These are phyloP conservation scores for Lasiodiplodia gonubiensis DNA, from an alignment of 2,329 filamentous ascomycete species.

Conservation along the genomic window DNA sequence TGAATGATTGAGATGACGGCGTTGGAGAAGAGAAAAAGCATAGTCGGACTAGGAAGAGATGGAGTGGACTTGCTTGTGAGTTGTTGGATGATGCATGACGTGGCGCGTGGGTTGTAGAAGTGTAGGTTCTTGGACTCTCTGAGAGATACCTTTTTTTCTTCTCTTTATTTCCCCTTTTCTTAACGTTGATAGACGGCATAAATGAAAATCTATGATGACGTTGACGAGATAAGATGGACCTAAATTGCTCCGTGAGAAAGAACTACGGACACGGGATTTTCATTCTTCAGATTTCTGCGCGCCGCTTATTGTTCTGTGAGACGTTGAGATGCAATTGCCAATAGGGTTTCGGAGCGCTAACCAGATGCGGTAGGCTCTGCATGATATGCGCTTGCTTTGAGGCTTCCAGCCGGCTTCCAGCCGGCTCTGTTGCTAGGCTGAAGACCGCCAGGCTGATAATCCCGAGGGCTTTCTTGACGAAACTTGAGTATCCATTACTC, in stretches of 20 bases:
- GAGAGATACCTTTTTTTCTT: neutral
- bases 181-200: constrained; percentile 17
- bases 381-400: too few relatives aligned
- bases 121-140: neutral
- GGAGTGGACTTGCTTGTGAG: constrained; percentile 2
- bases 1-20: constrained; percentile 5
- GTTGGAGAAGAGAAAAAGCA: constrained; percentile 7
- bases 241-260: neutral
- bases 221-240: neutral
- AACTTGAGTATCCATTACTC: too few relatives aligned
- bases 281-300: too few relatives aligned
- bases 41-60: neutral
- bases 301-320: too few relatives aligned
- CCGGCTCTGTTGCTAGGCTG: too few relatives aligned
- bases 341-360: too few relatives aligned
- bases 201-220: constrained; percentile 7
- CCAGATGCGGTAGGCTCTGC: too few relatives aligned
- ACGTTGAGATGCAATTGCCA: too few relatives aligned
- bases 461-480: too few relatives aligned
- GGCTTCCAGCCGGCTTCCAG: too few relatives aligned
- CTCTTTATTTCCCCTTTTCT: neutral
- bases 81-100: constrained; percentile 7
- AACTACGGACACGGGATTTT: neutral
- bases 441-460: too few relatives aligned
- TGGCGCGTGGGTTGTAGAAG: constrained; percentile 21